Percentiles rank a stretch among this genome's conserved stretches.
Conservation (phyloP, 192 early-diverging fungal genomes). For the Gryganskiella cystojenkinii region DNA sequence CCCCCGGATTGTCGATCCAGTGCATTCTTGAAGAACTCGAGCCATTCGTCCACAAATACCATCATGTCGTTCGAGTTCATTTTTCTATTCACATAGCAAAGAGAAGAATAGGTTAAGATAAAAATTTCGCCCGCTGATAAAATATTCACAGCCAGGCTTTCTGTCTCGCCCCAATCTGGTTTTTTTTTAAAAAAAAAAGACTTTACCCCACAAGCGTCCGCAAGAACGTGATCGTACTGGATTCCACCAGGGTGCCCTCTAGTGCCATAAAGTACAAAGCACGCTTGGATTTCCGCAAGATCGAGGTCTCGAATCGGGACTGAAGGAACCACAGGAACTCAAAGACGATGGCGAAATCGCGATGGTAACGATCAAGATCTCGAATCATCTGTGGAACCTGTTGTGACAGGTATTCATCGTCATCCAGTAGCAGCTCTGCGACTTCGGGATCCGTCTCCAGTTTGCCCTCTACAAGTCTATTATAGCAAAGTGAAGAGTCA, state of each 20-base stretch:
- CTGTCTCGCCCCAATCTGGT: not conserved
- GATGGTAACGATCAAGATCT: slow-evolving; percentile 65
- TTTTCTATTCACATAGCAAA: slow-evolving; percentile 18
- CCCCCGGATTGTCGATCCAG: not conserved
- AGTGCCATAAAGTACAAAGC: slow-evolving; percentile 76
- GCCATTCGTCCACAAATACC: slow-evolving; percentile 42
- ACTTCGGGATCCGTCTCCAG: slow-evolving; percentile 49
- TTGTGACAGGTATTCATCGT: slow-evolving; percentile 67
- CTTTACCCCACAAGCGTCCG: slow-evolving; percentile 55
- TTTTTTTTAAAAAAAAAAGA: not conserved
- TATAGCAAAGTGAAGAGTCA: not conserved
- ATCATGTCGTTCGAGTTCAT: slow-evolving; percentile 49
- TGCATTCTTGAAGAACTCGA: slow-evolving; percentile 18
- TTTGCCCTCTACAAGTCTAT: slow-evolving; percentile 31
- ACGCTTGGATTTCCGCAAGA: slow-evolving; percentile 65
- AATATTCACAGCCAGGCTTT: not conserved
- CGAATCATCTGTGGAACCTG: slow-evolving; percentile 62
- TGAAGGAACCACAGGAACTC: slow-evolving; percentile 70
- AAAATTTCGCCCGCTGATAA: too few species aligned
- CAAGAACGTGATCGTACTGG: slow-evolving; percentile 50
- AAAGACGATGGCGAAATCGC: slow-evolving; percentile 69
- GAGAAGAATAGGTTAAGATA: not conserved
- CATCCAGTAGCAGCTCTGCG: slow-evolving; percentile 61
- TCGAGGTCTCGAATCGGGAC: slow-evolving; percentile 55
- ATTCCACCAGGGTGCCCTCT: slow-evolving; percentile 40